These are phyloP conservation scores for Cystobasidium pallidum DNA, from an alignment of 1,284 basidiomycete genomes.

Conservation along the genomic window DNA sequence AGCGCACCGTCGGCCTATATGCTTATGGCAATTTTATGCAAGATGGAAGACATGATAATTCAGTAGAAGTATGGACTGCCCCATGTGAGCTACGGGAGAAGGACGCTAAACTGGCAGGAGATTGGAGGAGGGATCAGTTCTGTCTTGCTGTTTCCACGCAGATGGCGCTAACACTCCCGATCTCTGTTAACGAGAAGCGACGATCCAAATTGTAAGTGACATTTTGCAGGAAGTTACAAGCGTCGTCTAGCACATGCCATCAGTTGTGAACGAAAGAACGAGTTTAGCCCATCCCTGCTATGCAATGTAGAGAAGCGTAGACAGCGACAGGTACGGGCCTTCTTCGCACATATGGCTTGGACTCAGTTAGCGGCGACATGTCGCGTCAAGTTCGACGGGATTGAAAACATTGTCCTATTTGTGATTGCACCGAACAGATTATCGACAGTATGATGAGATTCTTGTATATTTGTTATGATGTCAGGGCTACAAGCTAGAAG, in stretches of 20 bases:
- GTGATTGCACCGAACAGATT: no score
- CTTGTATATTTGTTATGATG: no score
- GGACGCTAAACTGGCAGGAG: not conserved
- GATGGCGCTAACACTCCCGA: slow-evolving; percentile 33
- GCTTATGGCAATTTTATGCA: slow-evolving; percentile 37
- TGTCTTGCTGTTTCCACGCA: slow-evolving; percentile 34
- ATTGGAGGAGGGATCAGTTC: slow-evolving; percentile 38
- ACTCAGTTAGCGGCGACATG: no score
- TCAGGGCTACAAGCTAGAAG: slow-evolving; percentile 20
- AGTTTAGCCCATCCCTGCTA: not conserved
- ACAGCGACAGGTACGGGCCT: no score
- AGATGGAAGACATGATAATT: slow-evolving; percentile 39
- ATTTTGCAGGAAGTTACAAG: no score
- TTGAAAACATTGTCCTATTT: no score
- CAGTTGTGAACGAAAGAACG: not conserved
- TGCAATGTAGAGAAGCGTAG: not conserved
- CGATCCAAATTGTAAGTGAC: slow-evolving; percentile 17
- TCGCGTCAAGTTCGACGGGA: no score
- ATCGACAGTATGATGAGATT: not conserved
- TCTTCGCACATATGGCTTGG: no score
- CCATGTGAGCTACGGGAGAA: slow-evolving; percentile 35
- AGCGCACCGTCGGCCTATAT: slow-evolving; percentile 31
- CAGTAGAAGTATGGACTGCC: slow-evolving; percentile 41
- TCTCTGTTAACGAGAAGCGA: slow-evolving; percentile 40
- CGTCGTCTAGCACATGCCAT: no score